phyloP scores from a whole-genome alignment of 2,329 filamentous ascomycete species.

The Bipolaris victoriae region DNA sequence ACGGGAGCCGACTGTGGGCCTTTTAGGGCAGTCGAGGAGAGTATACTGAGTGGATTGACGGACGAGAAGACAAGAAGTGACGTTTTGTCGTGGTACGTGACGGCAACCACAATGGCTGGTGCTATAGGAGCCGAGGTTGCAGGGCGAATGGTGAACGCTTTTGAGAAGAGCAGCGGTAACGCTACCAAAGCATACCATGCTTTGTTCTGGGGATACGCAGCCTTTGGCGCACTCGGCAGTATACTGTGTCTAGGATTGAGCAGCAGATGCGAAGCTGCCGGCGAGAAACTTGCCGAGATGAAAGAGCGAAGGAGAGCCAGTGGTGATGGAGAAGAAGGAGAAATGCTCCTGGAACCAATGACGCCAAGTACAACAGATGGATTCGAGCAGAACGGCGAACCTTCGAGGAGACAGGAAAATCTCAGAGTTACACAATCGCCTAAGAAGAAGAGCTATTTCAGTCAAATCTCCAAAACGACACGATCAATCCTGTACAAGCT shows the following conservation, averaged over 20 bases:
- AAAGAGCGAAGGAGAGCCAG: slow-evolving; percentile 25
- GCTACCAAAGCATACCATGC: slow-evolving; percentile 48
- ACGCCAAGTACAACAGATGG: slow-evolving; percentile 40
- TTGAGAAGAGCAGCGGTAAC: slow-evolving; percentile 47
- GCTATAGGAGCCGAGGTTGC: slow-evolving; percentile 45
- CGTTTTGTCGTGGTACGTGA: slow-evolving; percentile 51
- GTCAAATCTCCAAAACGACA: slow-evolving; percentile 63
- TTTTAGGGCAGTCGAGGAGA: slow-evolving; percentile 47
- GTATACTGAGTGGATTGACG: slow-evolving; percentile 46
- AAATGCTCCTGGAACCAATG: slow-evolving; percentile 43
- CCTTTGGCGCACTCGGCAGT: slow-evolving; percentile 50
- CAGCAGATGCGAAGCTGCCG: slow-evolving; percentile 49
- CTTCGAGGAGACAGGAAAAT: slow-evolving; percentile 21
- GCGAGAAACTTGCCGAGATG: slow-evolving; percentile 37
- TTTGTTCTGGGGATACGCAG: slow-evolving; percentile 53
- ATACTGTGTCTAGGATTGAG: slow-evolving; percentile 50
- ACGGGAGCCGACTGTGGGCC: slow-evolving; percentile 46
- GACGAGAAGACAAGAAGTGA: slow-evolving; percentile 44
- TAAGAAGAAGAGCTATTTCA: slow-evolving; percentile 51
- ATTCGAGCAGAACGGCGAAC: slow-evolving; percentile 36
- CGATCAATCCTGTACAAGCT: slow-evolving; percentile 66
- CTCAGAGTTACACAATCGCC: slow-evolving; percentile 13
- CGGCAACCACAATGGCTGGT: slow-evolving; percentile 45
- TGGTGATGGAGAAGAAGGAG: slow-evolving; percentile 39
- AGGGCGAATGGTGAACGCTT: slow-evolving; percentile 50